Conservation (phyloP, 202 grass and related monocot genomes). For the Carex arenaria region DNA sequence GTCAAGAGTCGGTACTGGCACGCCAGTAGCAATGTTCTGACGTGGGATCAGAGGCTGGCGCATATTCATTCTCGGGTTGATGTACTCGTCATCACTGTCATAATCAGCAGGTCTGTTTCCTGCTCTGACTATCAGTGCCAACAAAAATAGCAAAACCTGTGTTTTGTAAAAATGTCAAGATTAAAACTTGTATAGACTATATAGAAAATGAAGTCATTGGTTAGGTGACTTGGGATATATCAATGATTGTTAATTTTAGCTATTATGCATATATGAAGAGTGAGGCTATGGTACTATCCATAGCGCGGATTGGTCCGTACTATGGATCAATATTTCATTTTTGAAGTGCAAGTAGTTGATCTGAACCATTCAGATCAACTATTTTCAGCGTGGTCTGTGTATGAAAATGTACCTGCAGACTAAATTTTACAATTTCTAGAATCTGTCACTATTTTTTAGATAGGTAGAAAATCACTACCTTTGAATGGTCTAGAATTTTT, state of each 20-base stretch:
- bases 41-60: constrained; percentile 64
- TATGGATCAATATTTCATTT: too few relatives aligned
- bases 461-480: too few relatives aligned
- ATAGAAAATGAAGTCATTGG: not conserved
- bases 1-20: constrained; percentile 69
- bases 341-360: too few relatives aligned
- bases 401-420: too few relatives aligned
- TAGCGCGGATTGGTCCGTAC: too few relatives aligned
- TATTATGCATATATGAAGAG: not conserved
- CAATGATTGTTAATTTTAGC: not conserved
- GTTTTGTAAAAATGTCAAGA: not conserved
- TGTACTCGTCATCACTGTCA: constrained; percentile 88
- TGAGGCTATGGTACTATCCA: too few relatives aligned
- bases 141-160: constrained; percentile 77
- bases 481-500: too few relatives aligned
- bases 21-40: constrained; percentile 55
- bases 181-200: not conserved
- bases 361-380: too few relatives aligned
- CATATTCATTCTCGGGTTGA: constrained; percentile 36
- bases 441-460: too few relatives aligned
- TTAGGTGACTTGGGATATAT: not conserved
- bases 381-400: too few relatives aligned
- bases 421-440: too few relatives aligned
- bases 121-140: constrained; percentile 78
- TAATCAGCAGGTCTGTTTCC: constrained; percentile 80